Evolutionary conservation across 148 eudicot genomes (phyloP), one percentile per base, ranked within the genome.

Genomic region (Fagopyrum esculentum): DNA sequence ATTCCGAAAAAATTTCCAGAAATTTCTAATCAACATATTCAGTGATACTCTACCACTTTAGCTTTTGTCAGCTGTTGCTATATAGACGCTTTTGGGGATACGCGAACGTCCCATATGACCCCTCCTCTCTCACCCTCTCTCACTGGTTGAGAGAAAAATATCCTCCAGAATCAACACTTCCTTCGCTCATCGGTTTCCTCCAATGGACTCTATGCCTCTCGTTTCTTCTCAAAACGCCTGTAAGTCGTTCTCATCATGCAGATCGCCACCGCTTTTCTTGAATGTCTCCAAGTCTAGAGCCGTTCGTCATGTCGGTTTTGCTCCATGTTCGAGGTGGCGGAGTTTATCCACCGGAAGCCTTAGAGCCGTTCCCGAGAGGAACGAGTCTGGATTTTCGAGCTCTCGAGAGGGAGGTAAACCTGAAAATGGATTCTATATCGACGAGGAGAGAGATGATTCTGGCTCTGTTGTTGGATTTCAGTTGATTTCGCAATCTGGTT

Each of bases 381-480:
- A 75, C 10, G 71, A 73, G 44, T 54, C 47, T 70, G 78, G 77
- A 26, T 56, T 75, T 60, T 75, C 75, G 10, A 71, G 78, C 75
- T 80, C 80, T 7, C 75, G 72, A 44, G 92, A 84, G 74, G 87
- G 77, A 22, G 71, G 9, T 9, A 61, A 64, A 59, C 26, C 29
- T 13, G 81, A 81, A 44, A 82, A 74, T 59, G 89, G 87, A 44
- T 75, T 84, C 45, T 74, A 87, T 2, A 74, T 93, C 73, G 96
- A 87, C 16, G 56, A 84, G 7, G 84, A 88, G 69, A 89, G 79
- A n/a, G 90, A 87, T 74, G 79, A 50, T 55, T 78, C 89, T 80
- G 92, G 86, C 44, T 84, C 97, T 72, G 80, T 91, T 79, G 90
- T 87, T 81, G 91, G 83, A 19, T 86, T 90, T 83, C 87, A 80